Evolutionary conservation across 176 grass and related monocot species (phyloP).

Genomic region (Hsuehochloa calcarea): DNA sequence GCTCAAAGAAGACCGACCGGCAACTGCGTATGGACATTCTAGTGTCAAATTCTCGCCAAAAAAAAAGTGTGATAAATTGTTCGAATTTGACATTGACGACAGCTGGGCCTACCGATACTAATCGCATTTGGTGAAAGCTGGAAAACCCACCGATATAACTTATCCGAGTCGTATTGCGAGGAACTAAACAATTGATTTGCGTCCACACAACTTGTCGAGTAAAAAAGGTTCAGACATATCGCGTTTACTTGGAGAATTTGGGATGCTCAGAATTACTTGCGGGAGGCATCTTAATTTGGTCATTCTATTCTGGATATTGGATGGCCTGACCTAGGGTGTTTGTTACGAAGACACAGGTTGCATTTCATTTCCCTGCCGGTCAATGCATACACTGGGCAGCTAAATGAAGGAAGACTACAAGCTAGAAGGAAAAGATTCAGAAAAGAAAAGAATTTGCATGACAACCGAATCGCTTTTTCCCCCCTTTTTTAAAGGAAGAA

Average conservation of each 20-base stretch:
- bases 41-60: background rate
- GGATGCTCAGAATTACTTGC: background rate
- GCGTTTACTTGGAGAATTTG: background rate
- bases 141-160: background rate
- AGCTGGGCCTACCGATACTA: background rate
- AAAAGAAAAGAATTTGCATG: background rate
- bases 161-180: background rate
- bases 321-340: background rate
- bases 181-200: background rate
- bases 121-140: constrained; percentile 8
- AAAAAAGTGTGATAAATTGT: background rate
- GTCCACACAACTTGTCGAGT: background rate
- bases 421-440: constrained; percentile 20
- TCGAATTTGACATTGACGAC: constrained; percentile 16
- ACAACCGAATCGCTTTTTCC: background rate
- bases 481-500: background rate
- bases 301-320: background rate
- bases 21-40: background rate
- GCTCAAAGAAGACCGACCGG: background rate
- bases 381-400: background rate
- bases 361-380: background rate
- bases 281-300: background rate
- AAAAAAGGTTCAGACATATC: background rate
- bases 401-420: background rate
- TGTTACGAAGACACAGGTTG: background rate